A percentile compares a stretch with the other conserved stretches of the same genome.
Conservation (phyloP, 352 stramenopile genomes). For the Globisporangium canariense region DNA sequence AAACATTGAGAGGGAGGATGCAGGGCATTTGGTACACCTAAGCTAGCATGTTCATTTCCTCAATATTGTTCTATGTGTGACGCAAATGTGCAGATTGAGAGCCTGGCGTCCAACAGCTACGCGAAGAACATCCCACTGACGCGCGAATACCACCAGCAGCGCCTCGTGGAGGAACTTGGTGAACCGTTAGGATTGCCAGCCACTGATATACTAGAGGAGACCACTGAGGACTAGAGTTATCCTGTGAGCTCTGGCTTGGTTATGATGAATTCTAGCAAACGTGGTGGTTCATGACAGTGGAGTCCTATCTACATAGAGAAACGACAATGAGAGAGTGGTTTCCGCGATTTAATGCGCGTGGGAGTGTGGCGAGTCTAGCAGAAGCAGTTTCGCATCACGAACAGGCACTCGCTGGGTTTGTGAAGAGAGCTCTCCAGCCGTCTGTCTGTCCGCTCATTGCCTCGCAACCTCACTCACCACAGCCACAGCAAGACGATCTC, state of each 20-base stretch:
- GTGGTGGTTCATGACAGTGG: background rate
- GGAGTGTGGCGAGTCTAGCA: background rate
- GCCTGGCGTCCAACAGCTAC: slow-evolving; percentile 69
- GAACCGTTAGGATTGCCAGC: background rate
- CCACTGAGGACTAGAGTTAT: background rate
- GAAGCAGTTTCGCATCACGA: slow-evolving; percentile 2
- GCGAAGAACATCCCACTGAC: slow-evolving; percentile 55
- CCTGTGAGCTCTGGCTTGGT: background rate
- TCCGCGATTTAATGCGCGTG: background rate
- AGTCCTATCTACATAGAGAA: background rate
- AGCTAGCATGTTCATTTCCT: background rate
- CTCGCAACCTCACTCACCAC: background rate
- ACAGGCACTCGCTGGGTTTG: background rate
- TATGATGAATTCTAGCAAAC: background rate
- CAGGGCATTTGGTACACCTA: background rate
- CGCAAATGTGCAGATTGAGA: slow-evolving; percentile 44
- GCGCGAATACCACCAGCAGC: slow-evolving; percentile 55
- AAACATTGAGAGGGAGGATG: background rate
- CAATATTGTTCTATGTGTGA: background rate
- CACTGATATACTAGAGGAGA: background rate
- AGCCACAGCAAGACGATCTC: background rate
- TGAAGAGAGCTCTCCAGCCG: background rate
- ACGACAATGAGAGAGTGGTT: background rate
- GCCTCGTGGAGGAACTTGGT: slow-evolving; percentile 61
- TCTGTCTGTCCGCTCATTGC: background rate